Evolutionary conservation across 208 protist species (phyloP), one percentile per base, ranked within the genome.

Genomic region (Spironucleus salmonicida): DNA sequence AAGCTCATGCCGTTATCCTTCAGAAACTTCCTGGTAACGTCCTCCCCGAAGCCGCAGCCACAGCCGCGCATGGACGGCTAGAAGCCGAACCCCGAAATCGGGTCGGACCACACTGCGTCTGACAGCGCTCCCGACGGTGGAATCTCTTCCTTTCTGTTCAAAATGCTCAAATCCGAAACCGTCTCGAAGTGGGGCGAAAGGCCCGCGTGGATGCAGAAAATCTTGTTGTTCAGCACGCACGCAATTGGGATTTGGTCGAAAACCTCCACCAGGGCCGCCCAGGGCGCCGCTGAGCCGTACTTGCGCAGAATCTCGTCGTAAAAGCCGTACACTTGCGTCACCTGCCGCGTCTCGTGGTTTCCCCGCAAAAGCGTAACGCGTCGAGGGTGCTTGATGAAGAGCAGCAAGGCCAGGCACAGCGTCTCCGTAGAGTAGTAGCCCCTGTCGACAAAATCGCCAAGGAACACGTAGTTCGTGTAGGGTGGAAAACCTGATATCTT

Each of bases 291-390:
- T 86, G 68, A 83, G 42, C 93, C 93, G 78, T 96, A 98, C 84
- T 96, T 96, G 41, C 91, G 88, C 59, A 96, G 87, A 82, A 93
- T 96, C 53, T 98, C 95, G 64, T 96, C 94, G 81, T 97, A 97
- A 82, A 98, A 98, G 38, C 95, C 95, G 83, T 98, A 98, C n/a
- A 95, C 92, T 77, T 96, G 92, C 67, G 93, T 97, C 69, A 97
- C 95, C 76, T 96, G 92, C 1, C 93, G 85, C 1, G 88, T 93
- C 81, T 97, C 94, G 82, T 98, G 94, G 81, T 97, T 98, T 71
- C 94, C 94, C 74, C 94, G 88, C 0, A 97, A 85, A 23, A 98
- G 83, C 79, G 91, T 90, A 41, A 98, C 83, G 1, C 93, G 85
- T 67, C 91, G 86, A 4, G 92, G 92, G 78, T 95, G 97, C 58